These are phyloP conservation scores for Fusarium sterilihyphosum DNA, from an alignment of 2,329 filamentous ascomycete genomes.

Conservation along the genomic window DNA sequence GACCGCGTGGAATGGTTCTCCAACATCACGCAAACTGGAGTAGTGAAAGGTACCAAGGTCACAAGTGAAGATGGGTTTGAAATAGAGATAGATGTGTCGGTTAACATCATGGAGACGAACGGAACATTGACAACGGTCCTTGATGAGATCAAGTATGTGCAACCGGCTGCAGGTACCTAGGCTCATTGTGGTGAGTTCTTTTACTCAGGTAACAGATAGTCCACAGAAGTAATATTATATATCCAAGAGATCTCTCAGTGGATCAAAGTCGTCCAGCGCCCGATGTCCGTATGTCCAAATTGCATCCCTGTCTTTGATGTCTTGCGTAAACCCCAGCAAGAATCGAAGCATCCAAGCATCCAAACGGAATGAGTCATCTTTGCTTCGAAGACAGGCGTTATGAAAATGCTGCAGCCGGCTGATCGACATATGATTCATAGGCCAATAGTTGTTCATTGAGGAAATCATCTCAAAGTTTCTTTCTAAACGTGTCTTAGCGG, in stretches of 20 bases:
- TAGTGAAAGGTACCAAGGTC: slow-evolving; percentile 48
- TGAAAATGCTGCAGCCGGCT: slow-evolving; percentile 12
- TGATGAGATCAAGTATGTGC: background rate
- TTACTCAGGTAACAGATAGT: background rate
- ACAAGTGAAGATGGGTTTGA: slow-evolving; percentile 40
- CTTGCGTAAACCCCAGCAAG: background rate
- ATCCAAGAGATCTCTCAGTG: background rate
- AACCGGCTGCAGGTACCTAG: background rate
- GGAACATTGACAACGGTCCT: background rate
- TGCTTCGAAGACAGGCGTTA: slow-evolving; percentile 11
- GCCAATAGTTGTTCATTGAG: slow-evolving; percentile 53
- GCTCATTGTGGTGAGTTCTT: background rate
- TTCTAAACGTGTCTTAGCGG: slow-evolving; percentile 50
- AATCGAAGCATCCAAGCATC: slow-evolving; percentile 26
- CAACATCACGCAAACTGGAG: slow-evolving; percentile 49
- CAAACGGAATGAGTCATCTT: slow-evolving; percentile 6
- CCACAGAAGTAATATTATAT: background rate
- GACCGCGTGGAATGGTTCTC: slow-evolving; percentile 52
- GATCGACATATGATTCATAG: slow-evolving; percentile 23
- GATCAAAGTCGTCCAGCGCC: background rate
- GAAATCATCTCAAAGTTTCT: slow-evolving; percentile 58
- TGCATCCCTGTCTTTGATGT: background rate
- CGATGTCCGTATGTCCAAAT: background rate
- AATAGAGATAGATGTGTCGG: slow-evolving; percentile 7
- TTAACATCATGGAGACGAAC: slow-evolving; percentile 6